Percentiles rank a stretch among this genome's conserved stretches.
Conservation (phyloP, 2,329 filamentous ascomycete species). For the Ustulina deusta region DNA sequence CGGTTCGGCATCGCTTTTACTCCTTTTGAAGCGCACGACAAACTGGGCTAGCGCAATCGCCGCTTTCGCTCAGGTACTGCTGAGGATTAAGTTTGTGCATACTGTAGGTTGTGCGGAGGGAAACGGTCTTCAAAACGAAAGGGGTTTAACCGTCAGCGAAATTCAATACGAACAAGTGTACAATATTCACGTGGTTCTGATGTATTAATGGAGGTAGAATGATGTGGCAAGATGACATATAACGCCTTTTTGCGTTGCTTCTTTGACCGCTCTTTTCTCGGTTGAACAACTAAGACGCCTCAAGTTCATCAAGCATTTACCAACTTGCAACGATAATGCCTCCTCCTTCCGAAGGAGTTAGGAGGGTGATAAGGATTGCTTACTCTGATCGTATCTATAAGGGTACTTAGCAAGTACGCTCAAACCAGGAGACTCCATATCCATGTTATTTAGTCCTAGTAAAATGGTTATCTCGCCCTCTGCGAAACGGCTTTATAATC, state of each 20-base stretch:
- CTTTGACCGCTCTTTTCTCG: too few relatives aligned
- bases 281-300: too few relatives aligned
- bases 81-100: not conserved
- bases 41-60: not conserved
- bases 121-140: not conserved
- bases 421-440: too few relatives aligned
- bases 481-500: not conserved
- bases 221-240: too few relatives aligned
- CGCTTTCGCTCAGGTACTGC: constrained; percentile 12
- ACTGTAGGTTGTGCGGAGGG: not conserved
- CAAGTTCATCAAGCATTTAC: not conserved
- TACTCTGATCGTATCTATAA: too few relatives aligned
- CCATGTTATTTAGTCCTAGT: too few relatives aligned
- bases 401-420: too few relatives aligned
- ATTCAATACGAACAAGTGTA: too few relatives aligned
- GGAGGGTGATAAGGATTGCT: not conserved
- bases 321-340: not conserved
- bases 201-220: too few relatives aligned
- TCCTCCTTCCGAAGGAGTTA: too few relatives aligned
- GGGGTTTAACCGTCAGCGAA: not conserved
- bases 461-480: not conserved
- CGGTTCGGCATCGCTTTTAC: not conserved
- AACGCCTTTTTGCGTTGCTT: too few relatives aligned
- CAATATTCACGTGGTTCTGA: too few relatives aligned
- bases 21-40: not conserved